Evolutionary conservation across 2,329 filamentous ascomycete genomes (phyloP).

Genomic region (Cordyceps cateniannulata): DNA sequence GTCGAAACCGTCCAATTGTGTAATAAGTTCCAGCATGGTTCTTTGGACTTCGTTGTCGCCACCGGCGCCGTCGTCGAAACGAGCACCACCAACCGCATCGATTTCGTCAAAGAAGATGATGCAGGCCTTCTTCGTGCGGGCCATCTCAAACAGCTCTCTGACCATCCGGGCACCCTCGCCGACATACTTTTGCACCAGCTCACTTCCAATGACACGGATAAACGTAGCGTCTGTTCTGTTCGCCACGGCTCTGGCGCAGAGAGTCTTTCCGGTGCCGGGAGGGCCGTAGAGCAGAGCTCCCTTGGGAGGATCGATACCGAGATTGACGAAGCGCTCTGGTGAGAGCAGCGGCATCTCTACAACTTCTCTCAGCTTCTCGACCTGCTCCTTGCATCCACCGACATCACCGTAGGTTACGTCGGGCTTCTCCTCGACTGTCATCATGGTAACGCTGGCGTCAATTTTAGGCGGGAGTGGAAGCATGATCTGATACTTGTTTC

Average conservation of each 20-base stretch:
- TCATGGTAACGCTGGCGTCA: constrained; percentile 98
- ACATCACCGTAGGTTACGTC: constrained; percentile 99
- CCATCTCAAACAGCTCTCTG: constrained; percentile 98
- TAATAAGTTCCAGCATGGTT: constrained; percentile 97
- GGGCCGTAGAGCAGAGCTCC: constrained; percentile 94
- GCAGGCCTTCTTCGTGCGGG: constrained; percentile 97
- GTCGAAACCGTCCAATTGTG: constrained; percentile 93
- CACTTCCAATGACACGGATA: constrained; percentile 95
- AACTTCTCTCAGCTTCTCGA: constrained; percentile 96
- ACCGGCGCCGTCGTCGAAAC: constrained; percentile 93
- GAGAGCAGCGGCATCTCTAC: constrained; percentile 97
- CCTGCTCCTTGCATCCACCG: constrained; percentile 98
- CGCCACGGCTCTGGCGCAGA: constrained; percentile 93
- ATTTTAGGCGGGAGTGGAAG: constrained; percentile 95
- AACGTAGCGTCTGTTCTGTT: constrained; percentile 98
- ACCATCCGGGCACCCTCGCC: constrained; percentile 98
- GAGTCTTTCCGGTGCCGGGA: constrained; percentile 97
- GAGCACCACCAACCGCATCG: constrained; percentile 89
- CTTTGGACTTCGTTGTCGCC: constrained; percentile 97
- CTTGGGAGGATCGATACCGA: constrained; percentile 98
- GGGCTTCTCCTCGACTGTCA: constrained; percentile 99
- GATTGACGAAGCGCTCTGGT: constrained; percentile 92
- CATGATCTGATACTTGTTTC: constrained; percentile 99
- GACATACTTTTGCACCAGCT: constrained; percentile 98
- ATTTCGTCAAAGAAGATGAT: constrained; percentile 98